phyloP scores from a whole-genome alignment of 805 yeast genomes.

The Komagataella kurtzmanii region DNA sequence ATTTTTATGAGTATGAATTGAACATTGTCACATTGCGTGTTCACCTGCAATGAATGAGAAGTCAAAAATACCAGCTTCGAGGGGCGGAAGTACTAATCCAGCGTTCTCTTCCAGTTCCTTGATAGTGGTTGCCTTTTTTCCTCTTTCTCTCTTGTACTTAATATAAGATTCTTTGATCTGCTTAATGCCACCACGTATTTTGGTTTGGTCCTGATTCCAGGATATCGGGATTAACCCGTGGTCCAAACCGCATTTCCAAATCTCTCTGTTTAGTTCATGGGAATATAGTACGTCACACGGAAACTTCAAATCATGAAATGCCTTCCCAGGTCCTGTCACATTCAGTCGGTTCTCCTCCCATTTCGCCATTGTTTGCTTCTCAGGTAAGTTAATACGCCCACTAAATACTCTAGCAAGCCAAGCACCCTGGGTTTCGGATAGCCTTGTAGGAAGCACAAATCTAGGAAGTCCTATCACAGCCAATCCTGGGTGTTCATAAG shows the following conservation, averaged over 20 bases:
- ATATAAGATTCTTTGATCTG: slow-evolving; percentile 30
- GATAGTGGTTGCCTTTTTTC: slow-evolving; percentile 21
- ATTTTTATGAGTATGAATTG: not conserved
- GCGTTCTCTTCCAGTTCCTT: slow-evolving; percentile 24
- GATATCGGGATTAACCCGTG: slow-evolving; percentile 34
- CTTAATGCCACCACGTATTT: slow-evolving; percentile 28
- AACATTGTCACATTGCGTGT: not conserved
- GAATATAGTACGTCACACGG: slow-evolving; percentile 48
- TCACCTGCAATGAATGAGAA: not conserved
- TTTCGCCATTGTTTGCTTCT: slow-evolving; percentile 27
- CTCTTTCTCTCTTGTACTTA: slow-evolving; percentile 22
- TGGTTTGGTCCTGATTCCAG: slow-evolving; percentile 35
- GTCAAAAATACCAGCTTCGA: slow-evolving; percentile 5
- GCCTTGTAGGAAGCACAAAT: slow-evolving; percentile 48
- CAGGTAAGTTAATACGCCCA: slow-evolving; percentile 39
- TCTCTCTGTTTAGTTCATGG: slow-evolving; percentile 22
- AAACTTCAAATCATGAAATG: slow-evolving; percentile 34
- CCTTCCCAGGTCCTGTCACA: slow-evolving; percentile 26
- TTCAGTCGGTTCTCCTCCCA: slow-evolving; percentile 25
- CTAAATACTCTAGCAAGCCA: slow-evolving; percentile 50
- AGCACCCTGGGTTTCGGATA: slow-evolving; percentile 50
- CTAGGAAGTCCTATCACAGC: slow-evolving; percentile 51
- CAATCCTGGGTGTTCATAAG: slow-evolving; percentile 47
- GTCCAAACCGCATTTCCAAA: slow-evolving; percentile 19
- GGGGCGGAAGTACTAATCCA: slow-evolving; percentile 18